Evolutionary conservation across 75 land plant genomes (phyloP).

Genomic region (Pseudotsuga menziesii): DNA sequence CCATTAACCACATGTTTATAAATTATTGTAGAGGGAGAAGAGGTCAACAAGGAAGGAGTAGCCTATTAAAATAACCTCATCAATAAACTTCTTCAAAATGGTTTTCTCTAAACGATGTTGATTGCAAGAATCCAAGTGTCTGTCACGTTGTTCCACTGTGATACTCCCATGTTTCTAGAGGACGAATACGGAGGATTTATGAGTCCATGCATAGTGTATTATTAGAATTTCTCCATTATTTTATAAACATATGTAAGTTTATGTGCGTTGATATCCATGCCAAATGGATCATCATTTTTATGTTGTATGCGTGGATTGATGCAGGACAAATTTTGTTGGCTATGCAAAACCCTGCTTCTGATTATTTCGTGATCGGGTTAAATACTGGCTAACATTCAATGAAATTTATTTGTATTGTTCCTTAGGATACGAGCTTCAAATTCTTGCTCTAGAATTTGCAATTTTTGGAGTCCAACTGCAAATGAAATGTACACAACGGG

Average conservation of each 20-base stretch:
- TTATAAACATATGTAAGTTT: background rate
- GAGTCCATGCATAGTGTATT: background rate
- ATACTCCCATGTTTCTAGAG: too few relatives aligned
- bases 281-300: background rate
- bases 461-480: too few relatives aligned
- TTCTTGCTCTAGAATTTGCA: too few relatives aligned
- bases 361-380: conserved; percentile 61
- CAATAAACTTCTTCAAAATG: background rate
- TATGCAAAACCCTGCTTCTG: conserved; percentile 62
- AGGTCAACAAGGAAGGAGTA: background rate
- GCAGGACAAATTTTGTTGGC: conserved; percentile 50
- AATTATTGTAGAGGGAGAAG: background rate
- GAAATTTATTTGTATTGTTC: conserved; percentile 20
- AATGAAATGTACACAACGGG: too few relatives aligned
- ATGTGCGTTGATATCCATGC: background rate
- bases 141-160: background rate
- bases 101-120: background rate
- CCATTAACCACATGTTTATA: background rate
- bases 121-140: background rate
- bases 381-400: conserved; percentile 68
- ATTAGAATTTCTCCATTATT: background rate
- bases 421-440: background rate
- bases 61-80: conserved; percentile 6
- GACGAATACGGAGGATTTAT: background rate
- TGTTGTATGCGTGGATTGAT: background rate